Evolutionary conservation across 805 yeast species (phyloP).

Genomic region (Maudiozyma turicensis): DNA sequence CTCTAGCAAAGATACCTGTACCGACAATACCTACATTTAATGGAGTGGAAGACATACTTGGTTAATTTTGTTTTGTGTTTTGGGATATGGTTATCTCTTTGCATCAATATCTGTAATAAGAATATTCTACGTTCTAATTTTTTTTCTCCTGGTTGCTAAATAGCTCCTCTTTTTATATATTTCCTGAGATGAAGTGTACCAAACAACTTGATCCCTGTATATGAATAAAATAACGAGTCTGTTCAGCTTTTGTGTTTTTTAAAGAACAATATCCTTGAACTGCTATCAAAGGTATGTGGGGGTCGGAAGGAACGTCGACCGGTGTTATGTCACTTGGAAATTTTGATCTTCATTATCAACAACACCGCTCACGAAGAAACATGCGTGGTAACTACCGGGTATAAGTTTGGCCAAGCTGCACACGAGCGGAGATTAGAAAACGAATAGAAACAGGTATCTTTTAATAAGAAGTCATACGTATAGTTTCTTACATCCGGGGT

Average conservation of each 20-base stretch:
- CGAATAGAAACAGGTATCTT: neutral
- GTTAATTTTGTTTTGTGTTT: neutral
- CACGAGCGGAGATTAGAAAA: neutral
- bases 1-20: conserved; percentile 81
- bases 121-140: neutral
- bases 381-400: neutral
- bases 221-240: neutral
- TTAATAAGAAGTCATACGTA: too few species aligned
- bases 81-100: neutral
- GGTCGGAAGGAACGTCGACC: too few species aligned
- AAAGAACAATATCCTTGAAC: too few species aligned
- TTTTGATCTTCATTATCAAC: too few species aligned
- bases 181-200: neutral
- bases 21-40: conserved; percentile 61
- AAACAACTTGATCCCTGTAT: neutral
- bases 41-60: neutral
- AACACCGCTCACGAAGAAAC: too few species aligned
- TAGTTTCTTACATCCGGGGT: neutral
- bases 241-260: too few species aligned
- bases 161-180: neutral
- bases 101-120: neutral
- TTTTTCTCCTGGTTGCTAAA: neutral
- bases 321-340: too few species aligned
- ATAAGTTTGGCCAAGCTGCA: neutral
- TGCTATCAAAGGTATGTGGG: too few species aligned